Conservation (phyloP, 2,329 filamentous ascomycete species). For the Paradendryphiella salina region DNA sequence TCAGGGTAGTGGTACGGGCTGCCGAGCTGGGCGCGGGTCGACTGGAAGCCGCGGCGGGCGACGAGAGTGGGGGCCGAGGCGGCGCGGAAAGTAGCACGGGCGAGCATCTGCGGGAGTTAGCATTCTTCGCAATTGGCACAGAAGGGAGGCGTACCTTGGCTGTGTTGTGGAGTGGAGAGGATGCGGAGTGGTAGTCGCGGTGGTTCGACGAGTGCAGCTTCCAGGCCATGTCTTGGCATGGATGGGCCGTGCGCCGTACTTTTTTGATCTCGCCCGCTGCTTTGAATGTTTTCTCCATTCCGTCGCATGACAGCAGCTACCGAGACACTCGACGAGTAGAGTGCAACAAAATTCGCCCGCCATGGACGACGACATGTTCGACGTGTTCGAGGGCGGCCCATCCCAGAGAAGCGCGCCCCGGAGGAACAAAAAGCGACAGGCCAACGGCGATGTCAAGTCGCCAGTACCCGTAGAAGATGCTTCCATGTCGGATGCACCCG, state of each 20-base stretch:
- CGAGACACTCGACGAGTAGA: background rate
- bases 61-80: constrained; percentile 64
- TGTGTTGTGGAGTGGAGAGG: constrained; percentile 33
- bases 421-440: constrained; percentile 82
- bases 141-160: constrained; percentile 34
- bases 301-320: background rate
- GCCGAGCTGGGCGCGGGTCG: constrained; percentile 79
- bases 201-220: constrained; percentile 13
- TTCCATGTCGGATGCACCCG: constrained; percentile 51
- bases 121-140: constrained; percentile 32
- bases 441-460: constrained; percentile 74
- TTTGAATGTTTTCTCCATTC: background rate
- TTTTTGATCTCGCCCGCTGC: constrained; percentile 8
- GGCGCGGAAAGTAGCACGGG: constrained; percentile 66
- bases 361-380: constrained; percentile 53
- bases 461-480: constrained; percentile 48
- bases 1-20: constrained; percentile 99
- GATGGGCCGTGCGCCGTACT: constrained; percentile 1
- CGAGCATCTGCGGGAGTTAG: constrained; percentile 71
- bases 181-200: constrained; percentile 22
- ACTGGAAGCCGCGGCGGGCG: constrained; percentile 91
- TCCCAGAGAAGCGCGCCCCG: constrained; percentile 35
- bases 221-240: constrained; percentile 7
- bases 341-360: constrained; percentile 7
- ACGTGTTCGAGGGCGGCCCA: constrained; percentile 50